These are phyloP conservation scores for Trypanosomatidae sp. DNA, from an alignment of 208 protist genomes.

Conservation along the genomic window DNA sequence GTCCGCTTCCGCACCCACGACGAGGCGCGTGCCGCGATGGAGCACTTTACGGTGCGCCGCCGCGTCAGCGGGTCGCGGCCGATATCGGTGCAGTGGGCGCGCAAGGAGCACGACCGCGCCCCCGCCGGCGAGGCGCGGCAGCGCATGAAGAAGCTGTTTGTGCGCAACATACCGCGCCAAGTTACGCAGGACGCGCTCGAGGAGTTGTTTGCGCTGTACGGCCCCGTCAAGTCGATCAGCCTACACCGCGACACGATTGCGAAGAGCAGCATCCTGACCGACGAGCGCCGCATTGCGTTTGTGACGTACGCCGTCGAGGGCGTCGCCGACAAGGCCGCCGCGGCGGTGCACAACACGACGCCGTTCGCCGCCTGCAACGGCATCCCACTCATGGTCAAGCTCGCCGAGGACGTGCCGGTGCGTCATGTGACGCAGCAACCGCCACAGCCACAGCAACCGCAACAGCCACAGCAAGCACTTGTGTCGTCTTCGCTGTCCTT, in stretches of 20 bases:
- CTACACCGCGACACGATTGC: constrained; percentile 44
- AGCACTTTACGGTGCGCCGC: constrained; percentile 4
- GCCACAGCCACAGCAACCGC: neutral
- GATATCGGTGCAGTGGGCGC: constrained; percentile 57
- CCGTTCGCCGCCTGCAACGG: constrained; percentile 44
- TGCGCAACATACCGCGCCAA: constrained; percentile 66
- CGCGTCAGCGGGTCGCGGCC: neutral
- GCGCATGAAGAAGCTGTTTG: constrained; percentile 66
- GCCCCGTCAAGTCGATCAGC: constrained; percentile 27
- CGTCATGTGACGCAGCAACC: constrained; percentile 5
- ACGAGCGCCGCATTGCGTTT: constrained; percentile 34
- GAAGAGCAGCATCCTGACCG: neutral
- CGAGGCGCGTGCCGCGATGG: constrained; percentile 15
- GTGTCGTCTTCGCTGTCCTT: too few species aligned
- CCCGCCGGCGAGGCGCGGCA: constrained; percentile 34
- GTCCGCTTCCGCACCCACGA: constrained; percentile 42
- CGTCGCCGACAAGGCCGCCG: constrained; percentile 36
- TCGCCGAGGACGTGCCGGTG: constrained; percentile 43
- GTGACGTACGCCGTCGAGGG: constrained; percentile 25
- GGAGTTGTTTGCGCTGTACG: constrained; percentile 27
- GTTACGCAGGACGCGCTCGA: constrained; percentile 21
- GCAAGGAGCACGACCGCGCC: constrained; percentile 47
- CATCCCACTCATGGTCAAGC: constrained; percentile 72
- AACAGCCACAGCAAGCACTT: too few species aligned
- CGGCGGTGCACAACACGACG: constrained; percentile 55